Base-by-base conservation (phyloP, 495 filamentous ascomycete genomes). In the Hypoxylon subgilvum region DNA sequence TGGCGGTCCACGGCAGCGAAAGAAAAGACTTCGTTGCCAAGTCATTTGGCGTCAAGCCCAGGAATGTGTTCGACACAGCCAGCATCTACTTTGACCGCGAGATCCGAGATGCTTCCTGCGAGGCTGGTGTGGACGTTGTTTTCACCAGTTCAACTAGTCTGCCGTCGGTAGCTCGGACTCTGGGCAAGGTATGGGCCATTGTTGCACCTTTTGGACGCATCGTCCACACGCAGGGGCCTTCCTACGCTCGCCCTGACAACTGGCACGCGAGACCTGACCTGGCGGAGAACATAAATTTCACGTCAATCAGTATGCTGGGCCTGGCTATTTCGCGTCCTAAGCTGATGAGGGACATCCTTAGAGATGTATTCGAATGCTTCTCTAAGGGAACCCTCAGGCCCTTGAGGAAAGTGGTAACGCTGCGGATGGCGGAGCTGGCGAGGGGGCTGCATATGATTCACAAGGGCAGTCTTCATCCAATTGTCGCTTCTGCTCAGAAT, bases 91-190 rank as follows among this genome's bases (percentile, higher is more conserved):
- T 86, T 48, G 72, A 66, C 6, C 53, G 72, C n/a, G 73, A 72
- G 7, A 63, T 88, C 19, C 66, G 70, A 51, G 54, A 70, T 25
- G 73, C 65, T 2, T 86, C 86, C 0, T 45, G 57, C 0, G 75
- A 72, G 6, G 44, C 65, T 19, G 82, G 83, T 10, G 79, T 84
- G 18, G 80, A 84, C 40, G 73, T 85, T 10, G 77, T 80, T 0
- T 65, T 85, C n/a, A 82, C 53, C 5, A 58, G 42, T 17, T 58
- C 53, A 7, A 58, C 50, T 62, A 67, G 14, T 10, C 32, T 45
- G 17, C 31, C 49, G 17, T 43, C 32, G 1, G 49, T n/a, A 2
- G 27, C 49, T 16, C 23, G 42, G 2, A 31, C 22, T 19, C 16
- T 54, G 6, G 22, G 48, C 7, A 64, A 50, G 22, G 19, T 58